Base-by-base conservation (phyloP, 768 basidiomycete species). In the Cantharellus anzutake region DNA sequence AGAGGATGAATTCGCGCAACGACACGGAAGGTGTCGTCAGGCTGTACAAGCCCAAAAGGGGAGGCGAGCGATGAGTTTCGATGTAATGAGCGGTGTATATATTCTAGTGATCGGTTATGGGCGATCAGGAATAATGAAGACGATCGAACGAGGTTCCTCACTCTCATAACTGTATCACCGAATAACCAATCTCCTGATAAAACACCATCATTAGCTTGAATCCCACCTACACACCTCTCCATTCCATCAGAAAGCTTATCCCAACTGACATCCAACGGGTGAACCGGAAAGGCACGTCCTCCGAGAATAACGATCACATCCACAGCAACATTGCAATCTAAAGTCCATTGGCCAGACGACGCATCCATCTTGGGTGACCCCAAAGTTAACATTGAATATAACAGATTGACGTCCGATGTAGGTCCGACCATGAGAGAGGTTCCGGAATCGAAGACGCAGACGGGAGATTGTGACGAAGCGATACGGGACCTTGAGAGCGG, bases 401-500 rank as follows among this genome's bases (percentile, higher is more conserved):
- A 75, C 3, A 75, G 72, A 3, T 71, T 69, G 44, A 81, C 78
- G 60, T 82, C 81, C 16, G 60, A 62, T 1, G 73, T 67, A 3
- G 80, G 80, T 3, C 78, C 79, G 3, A 80, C 71, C 35, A 80
- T 71, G 58, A 80, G 72, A 3, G 78, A 80, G 35, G 78, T 80
- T 2, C 81, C 81, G 35, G 80, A 80, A 65, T 84, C 83, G 37
- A 83, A 72, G 35, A 84, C 76, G 2, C 76, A 80, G 56, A 83
- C 75, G 0, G 75, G 73, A 58, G 20, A 5, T 5, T 39, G 7
- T 34, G 76, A 71, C 20, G 72, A 73, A 3, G 63, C 66, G 37
- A 79, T 70, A 59, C 73, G 73, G 14, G 80, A 79, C 14, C 65
- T 60, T 2, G 78, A 74, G 16, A 80, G 66, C 0, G 67, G 58